These are phyloP conservation scores for Eutrema japonicum DNA, from an alignment of 345 rosid genomes.

Conservation along the genomic window DNA sequence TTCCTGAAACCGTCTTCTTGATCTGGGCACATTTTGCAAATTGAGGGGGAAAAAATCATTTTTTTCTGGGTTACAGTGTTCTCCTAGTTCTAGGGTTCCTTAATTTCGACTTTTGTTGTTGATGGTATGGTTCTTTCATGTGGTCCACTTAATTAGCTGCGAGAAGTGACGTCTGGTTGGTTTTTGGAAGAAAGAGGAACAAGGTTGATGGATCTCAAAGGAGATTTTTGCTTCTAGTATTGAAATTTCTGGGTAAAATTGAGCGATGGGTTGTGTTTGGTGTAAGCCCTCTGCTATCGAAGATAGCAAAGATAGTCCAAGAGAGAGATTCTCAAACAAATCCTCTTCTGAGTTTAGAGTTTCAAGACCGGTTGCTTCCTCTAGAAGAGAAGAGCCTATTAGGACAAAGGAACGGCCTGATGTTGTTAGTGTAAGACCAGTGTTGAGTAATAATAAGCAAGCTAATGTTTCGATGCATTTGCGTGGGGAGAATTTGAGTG, in stretches of 20 bases:
- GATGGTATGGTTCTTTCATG: background rate
- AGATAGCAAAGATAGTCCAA: conserved; percentile 85
- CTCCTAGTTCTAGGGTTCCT: conserved; percentile 42
- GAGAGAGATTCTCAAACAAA: conserved; percentile 68
- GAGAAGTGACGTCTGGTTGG: conserved; percentile 14
- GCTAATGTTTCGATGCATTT: conserved; percentile 61
- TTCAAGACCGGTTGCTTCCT: conserved; percentile 60
- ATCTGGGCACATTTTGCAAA: conserved; percentile 38
- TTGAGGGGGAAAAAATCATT: conserved; percentile 10
- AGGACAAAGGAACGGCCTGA: conserved; percentile 59
- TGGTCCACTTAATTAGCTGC: conserved; percentile 25
- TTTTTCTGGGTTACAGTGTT: conserved; percentile 28
- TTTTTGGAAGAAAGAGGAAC: conserved; percentile 5
- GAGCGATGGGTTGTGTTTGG: conserved; percentile 79
- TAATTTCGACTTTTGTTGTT: conserved; percentile 21
- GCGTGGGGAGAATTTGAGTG: conserved; percentile 66
- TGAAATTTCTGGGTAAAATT: conserved; percentile 38
- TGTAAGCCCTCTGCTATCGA: conserved; percentile 89
- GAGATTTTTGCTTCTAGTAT: conserved; percentile 47
- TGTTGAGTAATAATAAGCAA: conserved; percentile 64
- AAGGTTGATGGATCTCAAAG: conserved; percentile 32
- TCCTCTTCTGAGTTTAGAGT: conserved; percentile 59
- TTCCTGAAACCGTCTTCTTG: conserved; percentile 29
- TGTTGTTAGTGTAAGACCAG: conserved; percentile 58
- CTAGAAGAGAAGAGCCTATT: conserved; percentile 75